phyloP scores from a whole-genome alignment of 2,329 filamentous ascomycete species.

The Apiospora arundinis region DNA sequence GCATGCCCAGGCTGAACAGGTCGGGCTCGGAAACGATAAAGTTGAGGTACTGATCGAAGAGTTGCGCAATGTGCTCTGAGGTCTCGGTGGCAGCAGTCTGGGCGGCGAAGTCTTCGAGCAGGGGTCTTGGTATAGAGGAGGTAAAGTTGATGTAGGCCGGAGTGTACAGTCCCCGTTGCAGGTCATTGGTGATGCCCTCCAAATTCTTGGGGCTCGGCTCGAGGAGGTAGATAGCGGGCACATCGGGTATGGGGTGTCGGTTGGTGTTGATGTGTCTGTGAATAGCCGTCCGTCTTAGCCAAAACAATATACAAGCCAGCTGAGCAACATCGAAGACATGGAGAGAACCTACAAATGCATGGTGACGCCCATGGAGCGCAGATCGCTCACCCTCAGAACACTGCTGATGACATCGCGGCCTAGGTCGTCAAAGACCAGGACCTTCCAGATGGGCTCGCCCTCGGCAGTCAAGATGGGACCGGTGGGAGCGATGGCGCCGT shows the following conservation, averaged over 20 bases:
- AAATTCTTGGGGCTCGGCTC: slow-evolving; percentile 86
- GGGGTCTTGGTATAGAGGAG: slow-evolving; percentile 85
- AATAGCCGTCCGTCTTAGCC: neutral
- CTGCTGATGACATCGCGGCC: slow-evolving; percentile 97
- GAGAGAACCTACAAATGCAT: slow-evolving; percentile 77
- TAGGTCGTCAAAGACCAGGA: slow-evolving; percentile 90
- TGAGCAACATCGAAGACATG: neutral
- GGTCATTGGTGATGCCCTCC: slow-evolving; percentile 81
- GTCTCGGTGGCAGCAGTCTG: slow-evolving; percentile 86
- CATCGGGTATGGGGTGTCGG: slow-evolving; percentile 91
- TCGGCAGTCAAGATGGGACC: slow-evolving; percentile 85
- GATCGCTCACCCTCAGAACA: slow-evolving; percentile 90
- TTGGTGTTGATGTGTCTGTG: slow-evolving; percentile 77
- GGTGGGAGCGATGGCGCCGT: slow-evolving; percentile 69
- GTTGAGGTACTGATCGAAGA: slow-evolving; percentile 97
- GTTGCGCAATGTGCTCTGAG: slow-evolving; percentile 86
- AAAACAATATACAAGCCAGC: neutral
- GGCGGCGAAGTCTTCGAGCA: slow-evolving; percentile 93
- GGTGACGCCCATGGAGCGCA: slow-evolving; percentile 92
- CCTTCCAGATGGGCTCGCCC: slow-evolving; percentile 96
- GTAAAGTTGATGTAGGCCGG: slow-evolving; percentile 98
- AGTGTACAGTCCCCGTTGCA: slow-evolving; percentile 86
- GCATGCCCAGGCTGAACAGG: slow-evolving; percentile 91
- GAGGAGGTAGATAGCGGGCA: slow-evolving; percentile 94
- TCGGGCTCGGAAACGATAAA: slow-evolving; percentile 97